Percentiles rank a stretch among this genome's conserved stretches.
Conservation (phyloP, 805 yeast genomes). For the Saccharomycopsis selenospora region DNA sequence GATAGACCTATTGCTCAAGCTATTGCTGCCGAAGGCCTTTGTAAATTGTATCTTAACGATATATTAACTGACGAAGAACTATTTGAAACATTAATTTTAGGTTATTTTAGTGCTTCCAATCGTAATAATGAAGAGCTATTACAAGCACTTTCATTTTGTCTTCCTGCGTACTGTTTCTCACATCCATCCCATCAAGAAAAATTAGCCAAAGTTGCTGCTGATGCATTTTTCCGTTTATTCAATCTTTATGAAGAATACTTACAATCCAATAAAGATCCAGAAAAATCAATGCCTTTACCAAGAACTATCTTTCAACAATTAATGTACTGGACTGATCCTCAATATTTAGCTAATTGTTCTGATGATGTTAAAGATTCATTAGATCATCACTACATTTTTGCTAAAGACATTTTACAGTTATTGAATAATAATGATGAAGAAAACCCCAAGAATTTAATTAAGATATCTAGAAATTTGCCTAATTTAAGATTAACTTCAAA, state of each 20-base stretch:
- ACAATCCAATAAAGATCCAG: constrained; percentile 31
- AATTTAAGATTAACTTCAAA: constrained; percentile 39
- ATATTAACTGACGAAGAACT: constrained; percentile 63
- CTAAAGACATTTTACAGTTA: constrained; percentile 45
- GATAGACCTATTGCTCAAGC: constrained; percentile 65
- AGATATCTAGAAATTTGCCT: constrained; percentile 43
- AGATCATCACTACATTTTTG: constrained; percentile 49
- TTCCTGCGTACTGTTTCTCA: constrained; percentile 82
- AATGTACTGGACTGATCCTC: constrained; percentile 81
- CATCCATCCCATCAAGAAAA: constrained; percentile 63
- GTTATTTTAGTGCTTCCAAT: constrained; percentile 69
- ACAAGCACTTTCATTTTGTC: constrained; percentile 78
- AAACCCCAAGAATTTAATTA: constrained; percentile 45
- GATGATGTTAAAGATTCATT: constrained; percentile 37
- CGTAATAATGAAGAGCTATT: constrained; percentile 55
- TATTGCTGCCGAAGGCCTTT: constrained; percentile 76
- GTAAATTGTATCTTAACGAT: constrained; percentile 75
- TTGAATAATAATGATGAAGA: constrained; percentile 33
- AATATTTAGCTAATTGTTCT: constrained; percentile 45
- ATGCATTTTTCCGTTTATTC: constrained; percentile 54
- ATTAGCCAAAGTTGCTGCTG: constrained; percentile 56
- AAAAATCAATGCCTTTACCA: constrained; percentile 34
- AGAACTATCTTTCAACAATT: constrained; percentile 59
- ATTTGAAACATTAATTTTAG: constrained; percentile 60
- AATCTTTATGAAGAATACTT: constrained; percentile 33